These are phyloP conservation scores for Nicotiana obtusifolia DNA, from an alignment of 257 asterid species.

Conservation along the genomic window DNA sequence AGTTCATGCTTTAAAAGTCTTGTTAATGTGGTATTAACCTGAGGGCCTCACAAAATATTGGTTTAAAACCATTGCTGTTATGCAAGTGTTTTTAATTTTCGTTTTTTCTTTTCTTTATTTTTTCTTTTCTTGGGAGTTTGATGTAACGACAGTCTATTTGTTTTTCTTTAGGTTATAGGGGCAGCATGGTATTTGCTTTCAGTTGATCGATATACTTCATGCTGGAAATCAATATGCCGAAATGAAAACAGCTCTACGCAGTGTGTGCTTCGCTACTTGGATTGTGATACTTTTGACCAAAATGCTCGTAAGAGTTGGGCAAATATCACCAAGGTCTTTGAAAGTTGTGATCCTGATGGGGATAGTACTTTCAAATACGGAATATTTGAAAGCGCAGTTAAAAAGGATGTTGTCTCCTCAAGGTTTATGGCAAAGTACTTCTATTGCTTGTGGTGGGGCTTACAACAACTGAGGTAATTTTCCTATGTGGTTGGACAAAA, in stretches of 20 bases:
- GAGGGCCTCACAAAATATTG: not conserved
- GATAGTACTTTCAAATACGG: slow-evolving; percentile 60
- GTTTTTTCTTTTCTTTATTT: not conserved
- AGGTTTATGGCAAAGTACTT: slow-evolving; percentile 69
- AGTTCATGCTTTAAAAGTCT: not conserved
- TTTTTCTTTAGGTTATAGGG: slow-evolving; percentile 60
- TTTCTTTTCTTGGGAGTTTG: not conserved
- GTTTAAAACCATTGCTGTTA: not conserved
- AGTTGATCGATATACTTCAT: slow-evolving; percentile 77
- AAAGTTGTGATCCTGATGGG: slow-evolving; percentile 57
- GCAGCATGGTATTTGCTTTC: slow-evolving; percentile 95
- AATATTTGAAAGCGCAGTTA: slow-evolving; percentile 72
- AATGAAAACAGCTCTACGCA: slow-evolving; percentile 41
- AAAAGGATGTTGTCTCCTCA: slow-evolving; percentile 70
- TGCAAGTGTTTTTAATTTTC: not conserved
- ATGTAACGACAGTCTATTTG: not conserved
- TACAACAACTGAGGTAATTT: slow-evolving; percentile 81
- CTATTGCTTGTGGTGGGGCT: slow-evolving; percentile 98
- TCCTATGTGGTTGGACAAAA: not conserved
- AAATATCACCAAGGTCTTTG: slow-evolving; percentile 52
- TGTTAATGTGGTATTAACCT: not conserved
- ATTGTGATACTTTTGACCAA: slow-evolving; percentile 32
- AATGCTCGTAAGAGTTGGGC: slow-evolving; percentile 47
- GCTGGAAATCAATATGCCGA: slow-evolving; percentile 83
- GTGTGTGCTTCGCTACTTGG: slow-evolving; percentile 59